Evolutionary conservation across 2,329 filamentous ascomycete genomes (phyloP).

Genomic region (Chaetomium strumarium): DNA sequence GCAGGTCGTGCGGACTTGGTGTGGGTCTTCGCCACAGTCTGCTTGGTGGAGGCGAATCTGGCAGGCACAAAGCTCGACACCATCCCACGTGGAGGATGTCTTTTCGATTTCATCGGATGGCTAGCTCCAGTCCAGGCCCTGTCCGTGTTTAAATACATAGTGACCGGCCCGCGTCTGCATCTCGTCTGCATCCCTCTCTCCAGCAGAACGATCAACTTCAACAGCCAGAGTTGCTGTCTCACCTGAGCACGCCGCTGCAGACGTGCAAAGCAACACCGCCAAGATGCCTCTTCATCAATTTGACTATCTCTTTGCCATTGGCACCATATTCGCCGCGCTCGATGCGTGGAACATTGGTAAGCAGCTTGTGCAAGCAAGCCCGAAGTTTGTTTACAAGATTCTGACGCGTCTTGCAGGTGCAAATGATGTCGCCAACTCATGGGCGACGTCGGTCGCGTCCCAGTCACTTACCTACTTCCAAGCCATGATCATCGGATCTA

Average conservation of each 20-base stretch:
- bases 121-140: not conserved
- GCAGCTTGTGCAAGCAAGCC: slow-evolving; percentile 1
- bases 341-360: slow-evolving; percentile 61
- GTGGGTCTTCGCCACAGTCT: not conserved
- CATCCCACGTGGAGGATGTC: no score
- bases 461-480: slow-evolving; percentile 57
- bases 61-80: no score
- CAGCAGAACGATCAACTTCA: slow-evolving; percentile 9
- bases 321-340: slow-evolving; percentile 59
- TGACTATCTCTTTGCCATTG: slow-evolving; percentile 59
- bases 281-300: slow-evolving; percentile 43
- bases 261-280: slow-evolving; percentile 4
- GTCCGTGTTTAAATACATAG: slow-evolving; percentile 10
- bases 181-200: not conserved
- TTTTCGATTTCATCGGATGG: no score
- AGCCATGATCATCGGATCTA: slow-evolving; percentile 51
- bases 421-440: slow-evolving; percentile 71
- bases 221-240: slow-evolving; percentile 8
- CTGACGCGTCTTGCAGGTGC: slow-evolving; percentile 28
- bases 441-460: slow-evolving; percentile 68
- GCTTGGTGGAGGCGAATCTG: no score
- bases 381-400: not conserved
- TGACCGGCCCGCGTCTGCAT: slow-evolving; percentile 1
- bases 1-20: not conserved
- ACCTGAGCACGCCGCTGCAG: slow-evolving; percentile 7